Evolutionary conservation across 2,329 filamentous ascomycete genomes (phyloP).

Genomic region (Cyanodermella asteris): DNA sequence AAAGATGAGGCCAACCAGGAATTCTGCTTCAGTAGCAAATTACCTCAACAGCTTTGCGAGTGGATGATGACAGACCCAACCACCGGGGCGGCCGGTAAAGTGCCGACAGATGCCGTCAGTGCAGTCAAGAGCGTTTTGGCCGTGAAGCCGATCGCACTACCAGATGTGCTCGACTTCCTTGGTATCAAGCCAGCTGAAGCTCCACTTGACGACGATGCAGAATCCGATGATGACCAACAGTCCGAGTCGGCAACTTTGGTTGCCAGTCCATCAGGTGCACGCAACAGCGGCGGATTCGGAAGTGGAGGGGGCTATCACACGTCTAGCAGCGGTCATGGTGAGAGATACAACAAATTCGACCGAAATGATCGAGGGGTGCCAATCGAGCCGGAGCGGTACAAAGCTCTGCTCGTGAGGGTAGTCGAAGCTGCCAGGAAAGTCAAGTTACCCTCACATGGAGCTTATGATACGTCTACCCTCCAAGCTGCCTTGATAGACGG

Average conservation of each 20-base stretch:
- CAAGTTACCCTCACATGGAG: neutral
- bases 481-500: neutral
- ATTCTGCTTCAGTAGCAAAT: neutral
- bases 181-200: too few relatives aligned
- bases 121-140: constrained; percentile 1
- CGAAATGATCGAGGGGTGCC: too few relatives aligned
- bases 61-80: neutral
- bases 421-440: neutral
- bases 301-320: too few relatives aligned
- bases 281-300: too few relatives aligned
- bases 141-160: neutral
- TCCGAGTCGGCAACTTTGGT: too few relatives aligned
- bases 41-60: too few relatives aligned
- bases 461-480: neutral
- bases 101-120: neutral
- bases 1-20: neutral
- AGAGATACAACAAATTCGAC: too few relatives aligned
- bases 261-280: too few relatives aligned
- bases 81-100: neutral
- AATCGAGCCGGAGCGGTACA: neutral
- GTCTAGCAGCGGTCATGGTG: too few relatives aligned
- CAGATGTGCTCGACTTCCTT: neutral
- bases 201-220: too few relatives aligned
- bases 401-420: neutral
- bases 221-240: too few relatives aligned